A percentile compares a stretch with the other conserved stretches of the same genome.
phyloP scores from a whole-genome alignment of 495 filamentous ascomycete species.

The Annulohypoxylon bovei region DNA sequence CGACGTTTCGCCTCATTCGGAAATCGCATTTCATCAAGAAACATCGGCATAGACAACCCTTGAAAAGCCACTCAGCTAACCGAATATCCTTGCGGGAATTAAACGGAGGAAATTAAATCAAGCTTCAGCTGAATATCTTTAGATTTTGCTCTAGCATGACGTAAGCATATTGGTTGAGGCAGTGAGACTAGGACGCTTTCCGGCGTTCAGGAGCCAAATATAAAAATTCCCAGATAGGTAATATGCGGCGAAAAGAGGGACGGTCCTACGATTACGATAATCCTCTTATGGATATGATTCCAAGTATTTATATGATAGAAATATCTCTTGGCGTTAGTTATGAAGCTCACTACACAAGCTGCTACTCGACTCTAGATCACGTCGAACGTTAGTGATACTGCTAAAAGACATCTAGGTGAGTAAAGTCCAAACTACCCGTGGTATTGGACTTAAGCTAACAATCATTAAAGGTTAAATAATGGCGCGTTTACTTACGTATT shows the following conservation, averaged over 20 bases:
- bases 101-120: neutral
- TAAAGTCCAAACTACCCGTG: neutral
- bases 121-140: neutral
- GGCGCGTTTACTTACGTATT: neutral
- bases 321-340: slow-evolving; percentile 4
- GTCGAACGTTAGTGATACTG: neutral
- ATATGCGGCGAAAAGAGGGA: neutral
- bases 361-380: neutral
- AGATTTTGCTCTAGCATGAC: no score
- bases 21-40: no score
- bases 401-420: neutral
- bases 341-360: neutral
- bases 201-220: neutral
- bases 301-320: neutral
- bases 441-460: neutral
- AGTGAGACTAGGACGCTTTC: neutral
- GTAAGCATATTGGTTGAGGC: neutral
- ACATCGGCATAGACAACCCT: neutral
- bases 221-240: neutral
- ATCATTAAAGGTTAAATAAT: neutral
- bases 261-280: neutral
- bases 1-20: neutral
- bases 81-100: neutral
- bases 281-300: neutral
- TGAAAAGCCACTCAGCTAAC: neutral